Conservation (phyloP, 1,284 basidiomycete genomes). For the Rhodotorula sp. region DNA sequence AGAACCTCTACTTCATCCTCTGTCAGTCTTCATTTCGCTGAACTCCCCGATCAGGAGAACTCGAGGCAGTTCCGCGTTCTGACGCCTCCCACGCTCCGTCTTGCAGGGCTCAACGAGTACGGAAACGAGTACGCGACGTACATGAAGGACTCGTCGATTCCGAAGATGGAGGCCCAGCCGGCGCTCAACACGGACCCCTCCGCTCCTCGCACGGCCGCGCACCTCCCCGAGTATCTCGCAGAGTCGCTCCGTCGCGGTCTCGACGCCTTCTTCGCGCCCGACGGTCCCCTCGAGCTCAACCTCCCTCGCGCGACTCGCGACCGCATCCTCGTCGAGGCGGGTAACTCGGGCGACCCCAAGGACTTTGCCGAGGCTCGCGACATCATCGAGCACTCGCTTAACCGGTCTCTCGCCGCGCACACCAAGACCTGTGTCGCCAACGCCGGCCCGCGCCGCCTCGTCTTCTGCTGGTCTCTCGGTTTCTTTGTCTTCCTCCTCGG, state of each 20-base stretch:
- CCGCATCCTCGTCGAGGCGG: slow-evolving; percentile 36
- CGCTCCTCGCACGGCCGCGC: slow-evolving; percentile 22
- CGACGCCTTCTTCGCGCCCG: slow-evolving; percentile 36
- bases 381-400: slow-evolving; percentile 36
- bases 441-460: slow-evolving; percentile 34
- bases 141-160: slow-evolving; percentile 7
- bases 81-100: neutral
- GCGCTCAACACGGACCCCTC: slow-evolving; percentile 21
- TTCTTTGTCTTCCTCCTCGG: slow-evolving; percentile 30
- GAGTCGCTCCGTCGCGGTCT: slow-evolving; percentile 35
- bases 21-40: slow-evolving; percentile 5
- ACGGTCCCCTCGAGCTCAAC: slow-evolving; percentile 39
- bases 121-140: slow-evolving; percentile 30
- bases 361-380: slow-evolving; percentile 37
- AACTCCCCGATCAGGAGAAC: neutral
- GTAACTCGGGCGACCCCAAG: slow-evolving; percentile 28
- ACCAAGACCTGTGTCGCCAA: slow-evolving; percentile 28
- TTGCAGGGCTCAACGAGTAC: slow-evolving; percentile 36
- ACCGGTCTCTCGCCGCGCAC: slow-evolving; percentile 23
- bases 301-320: slow-evolving; percentile 32
- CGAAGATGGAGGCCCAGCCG: neutral
- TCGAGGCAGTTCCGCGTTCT: too few species aligned
- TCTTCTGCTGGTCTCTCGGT: slow-evolving; percentile 38
- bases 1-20: slow-evolving; percentile 40
- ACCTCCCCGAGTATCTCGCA: slow-evolving; percentile 36